Percentiles rank a stretch among this genome's conserved stretches.
phyloP scores from a whole-genome alignment of 2,329 filamentous ascomycete species.

The Penicillium sp. region DNA sequence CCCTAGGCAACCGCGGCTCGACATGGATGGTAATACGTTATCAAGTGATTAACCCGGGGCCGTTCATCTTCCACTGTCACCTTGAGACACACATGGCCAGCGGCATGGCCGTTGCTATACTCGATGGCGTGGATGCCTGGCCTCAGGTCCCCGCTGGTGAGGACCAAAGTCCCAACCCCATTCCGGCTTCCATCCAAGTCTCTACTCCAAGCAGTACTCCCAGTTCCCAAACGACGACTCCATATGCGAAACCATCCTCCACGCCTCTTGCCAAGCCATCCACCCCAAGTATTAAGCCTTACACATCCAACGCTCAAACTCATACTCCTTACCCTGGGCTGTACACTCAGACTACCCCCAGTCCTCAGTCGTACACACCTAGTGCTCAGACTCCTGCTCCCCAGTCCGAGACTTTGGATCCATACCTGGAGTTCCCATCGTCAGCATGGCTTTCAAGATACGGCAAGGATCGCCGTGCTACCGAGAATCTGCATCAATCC shows the following conservation, averaged over 20 bases:
- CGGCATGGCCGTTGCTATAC: constrained; percentile 50
- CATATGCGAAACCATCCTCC: neutral
- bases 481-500: neutral
- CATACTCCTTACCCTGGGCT: too few relatives aligned
- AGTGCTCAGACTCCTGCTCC: neutral
- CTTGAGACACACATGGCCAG: constrained; percentile 51
- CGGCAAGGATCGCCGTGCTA: neutral
- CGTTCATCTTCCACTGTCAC: constrained; percentile 54
- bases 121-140: constrained; percentile 52
- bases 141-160: constrained; percentile 34
- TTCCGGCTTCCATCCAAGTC: neutral
- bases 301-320: neutral
- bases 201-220: neutral
- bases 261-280: neutral
- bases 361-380: neutral
- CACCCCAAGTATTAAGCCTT: neutral
- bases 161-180: constrained; percentile 10
- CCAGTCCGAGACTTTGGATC: neutral
- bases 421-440: neutral
- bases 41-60: constrained; percentile 47
- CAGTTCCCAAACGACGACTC: neutral
- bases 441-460: neutral
- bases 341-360: neutral
- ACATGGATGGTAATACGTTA: constrained; percentile 50
- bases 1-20: constrained; percentile 28